Evolutionary conservation across 2,329 filamentous ascomycete species (phyloP).

Genomic region (Claviceps fusiformis): DNA sequence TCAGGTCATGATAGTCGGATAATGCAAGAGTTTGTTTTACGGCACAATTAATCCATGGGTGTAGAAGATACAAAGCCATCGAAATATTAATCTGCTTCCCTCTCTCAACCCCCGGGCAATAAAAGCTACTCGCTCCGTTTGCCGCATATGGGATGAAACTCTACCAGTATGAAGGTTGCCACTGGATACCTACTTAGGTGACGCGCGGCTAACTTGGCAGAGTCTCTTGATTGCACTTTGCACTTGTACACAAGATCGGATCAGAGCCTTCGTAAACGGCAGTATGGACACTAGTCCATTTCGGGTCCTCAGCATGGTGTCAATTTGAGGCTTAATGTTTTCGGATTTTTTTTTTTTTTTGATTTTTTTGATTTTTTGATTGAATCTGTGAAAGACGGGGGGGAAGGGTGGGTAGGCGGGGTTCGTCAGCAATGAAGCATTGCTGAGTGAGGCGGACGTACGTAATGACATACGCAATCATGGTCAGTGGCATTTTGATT

Average conservation of each 20-base stretch:
- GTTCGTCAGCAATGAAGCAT: slow-evolving; percentile 1
- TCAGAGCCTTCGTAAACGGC: neutral
- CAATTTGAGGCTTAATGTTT: too few species aligned
- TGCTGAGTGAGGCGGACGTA: neutral
- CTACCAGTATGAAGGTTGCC: neutral
- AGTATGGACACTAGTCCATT: neutral
- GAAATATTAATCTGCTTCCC: neutral
- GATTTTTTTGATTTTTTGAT: neutral
- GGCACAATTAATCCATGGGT: neutral
- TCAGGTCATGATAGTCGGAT: neutral
- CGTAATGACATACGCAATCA: slow-evolving; percentile 1
- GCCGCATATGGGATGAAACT: neutral
- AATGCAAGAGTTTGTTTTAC: neutral
- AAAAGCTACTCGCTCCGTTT: neutral
- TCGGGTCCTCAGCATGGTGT: neutral
- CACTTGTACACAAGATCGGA: neutral
- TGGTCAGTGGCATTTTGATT: neutral
- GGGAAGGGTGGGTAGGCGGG: neutral
- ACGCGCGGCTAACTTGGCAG: neutral
- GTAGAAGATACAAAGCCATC: neutral
- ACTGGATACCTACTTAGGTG: too few species aligned
- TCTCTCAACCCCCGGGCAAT: neutral
- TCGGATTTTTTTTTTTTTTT: too few species aligned
- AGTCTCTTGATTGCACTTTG: neutral
- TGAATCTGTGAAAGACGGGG: neutral